Base-by-base conservation (phyloP, 2,329 filamentous ascomycete species). In the Cladosporium oxysporum region DNA sequence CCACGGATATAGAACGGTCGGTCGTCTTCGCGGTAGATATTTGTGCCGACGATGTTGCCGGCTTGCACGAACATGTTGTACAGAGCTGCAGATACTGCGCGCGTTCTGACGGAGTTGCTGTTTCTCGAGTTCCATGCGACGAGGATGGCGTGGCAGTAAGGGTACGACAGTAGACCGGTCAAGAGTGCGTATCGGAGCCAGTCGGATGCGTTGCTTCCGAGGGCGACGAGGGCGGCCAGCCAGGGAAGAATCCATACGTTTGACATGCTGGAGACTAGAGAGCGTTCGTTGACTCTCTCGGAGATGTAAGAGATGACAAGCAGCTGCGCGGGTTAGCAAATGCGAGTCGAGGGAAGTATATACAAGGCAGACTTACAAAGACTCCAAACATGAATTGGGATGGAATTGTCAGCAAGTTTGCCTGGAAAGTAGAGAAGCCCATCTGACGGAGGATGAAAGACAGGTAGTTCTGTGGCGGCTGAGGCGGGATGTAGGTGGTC, bases 341-440 rank as follows among this genome's bases (percentile, higher is more conserved):
- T 3, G 11, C 83, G 29, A 58, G 71, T 73, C 33, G 75, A 68
- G 18, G 75, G 71, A 21, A 21, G 77, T 74, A 16, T 18, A 12
- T 3, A 82, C 73, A 62, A 72, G 74, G 58, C 76, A 68, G 14
- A 76, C 74, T 37, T 21, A 55, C 52, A 49, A 71, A 69, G 5
- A 70, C 67, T 6, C 69, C 69, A 37, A 69, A 72, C 65, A 70
- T 53, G 64, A 68, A 73, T 33, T 71, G 67, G 2, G 72, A 76
- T 67, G 84, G 77, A n/a, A 91, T 90, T 0, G 84, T 83, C 5
- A 91, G 81, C 37, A 91, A 74, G 71, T 90, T 91, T 1, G 87
- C 83, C 26, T 86, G 78, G 75, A 90, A 88, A 1, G 50, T 44
- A 11, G 62, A 58, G 76, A 68, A 71, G 4, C 68, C 69, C 71